These are phyloP conservation scores for Astrephomene gubernaculifera DNA, from an alignment of 139 green algal species.

Conservation along the genomic window DNA sequence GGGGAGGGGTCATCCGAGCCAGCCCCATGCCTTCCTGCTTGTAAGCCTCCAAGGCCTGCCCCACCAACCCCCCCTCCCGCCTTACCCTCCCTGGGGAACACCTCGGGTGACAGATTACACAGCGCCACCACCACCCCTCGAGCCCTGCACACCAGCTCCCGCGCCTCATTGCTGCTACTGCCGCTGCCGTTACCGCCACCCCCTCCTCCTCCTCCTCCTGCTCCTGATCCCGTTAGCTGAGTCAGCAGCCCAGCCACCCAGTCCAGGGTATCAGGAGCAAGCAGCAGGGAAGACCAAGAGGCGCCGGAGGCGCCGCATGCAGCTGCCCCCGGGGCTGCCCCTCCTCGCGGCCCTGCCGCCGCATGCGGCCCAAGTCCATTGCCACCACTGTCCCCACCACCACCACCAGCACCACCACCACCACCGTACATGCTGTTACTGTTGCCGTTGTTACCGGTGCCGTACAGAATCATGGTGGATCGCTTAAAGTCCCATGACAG, in stretches of 20 bases:
- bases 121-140: conserved; percentile 80
- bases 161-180: conserved; percentile 8
- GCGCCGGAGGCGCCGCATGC: conserved; percentile 25
- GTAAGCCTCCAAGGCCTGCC: too few relatives aligned
- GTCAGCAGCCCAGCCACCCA: conserved; percentile 77
- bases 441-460: too few relatives aligned
- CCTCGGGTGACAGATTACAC: conserved; percentile 72
- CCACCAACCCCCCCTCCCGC: not conserved
- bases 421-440: too few relatives aligned
- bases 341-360: too few relatives aligned
- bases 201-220: not conserved
- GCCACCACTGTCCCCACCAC: not conserved
- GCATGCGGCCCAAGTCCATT: too few relatives aligned
- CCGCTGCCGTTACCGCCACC: not conserved
- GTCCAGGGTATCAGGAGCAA: conserved; percentile 56
- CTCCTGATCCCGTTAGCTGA: conserved; percentile 23
- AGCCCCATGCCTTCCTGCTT: too few relatives aligned
- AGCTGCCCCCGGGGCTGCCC: too few relatives aligned
- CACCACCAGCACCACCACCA: not conserved
- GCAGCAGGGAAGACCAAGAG: conserved; percentile 67
- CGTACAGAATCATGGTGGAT: too few relatives aligned
- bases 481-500: conserved; percentile 84
- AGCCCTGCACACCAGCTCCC: conserved; percentile 52
- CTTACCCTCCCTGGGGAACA: conserved; percentile 69
- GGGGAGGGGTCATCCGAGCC: too few relatives aligned